Base-by-base conservation (phyloP, 257 asterid species). In the Striga asiatica region DNA sequence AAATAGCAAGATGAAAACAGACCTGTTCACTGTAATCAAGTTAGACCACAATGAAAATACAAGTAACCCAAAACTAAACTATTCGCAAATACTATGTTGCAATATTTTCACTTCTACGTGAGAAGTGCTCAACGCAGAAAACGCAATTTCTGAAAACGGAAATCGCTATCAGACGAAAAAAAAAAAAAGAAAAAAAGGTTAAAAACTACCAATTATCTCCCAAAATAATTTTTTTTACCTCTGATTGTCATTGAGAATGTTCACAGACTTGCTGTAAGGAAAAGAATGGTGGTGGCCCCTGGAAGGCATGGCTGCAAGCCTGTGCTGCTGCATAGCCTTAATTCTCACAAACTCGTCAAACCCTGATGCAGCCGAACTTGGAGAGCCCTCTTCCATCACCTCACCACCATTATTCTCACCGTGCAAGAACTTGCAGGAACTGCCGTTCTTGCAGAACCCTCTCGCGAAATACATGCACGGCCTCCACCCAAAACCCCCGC, bases 371-470 rank as follows among this genome's bases (percentile, higher is more conserved):
- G 63, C 58, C 54, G 69, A 64, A 29, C 67, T 58, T 0, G 93
- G 93, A n/a, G 94, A 84, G 19, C 86, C 95, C 59, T 67, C 66
- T 53, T 71, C 72, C 31, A 66, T 12, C 6, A 53, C 32, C 20
- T 62, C 78, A 25, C 53, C 52, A 18, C 55, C 51, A 23, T 31
- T 62, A 29, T 34, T 18, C 1, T 65, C 80, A 46, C 66, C 14
- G 60, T 89, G 97, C 54, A 69, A 14, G 58, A 82, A 89, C 71
- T 85, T 85, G 61, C 95, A 85, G 56, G 70, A 56, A 53, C 52
- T 63, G 0, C 94, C 97, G 43, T 88, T 88, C 70, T 82, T 84
- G 67, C 97, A 88, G 23, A 71, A 80, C 4, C 97, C 97, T 62
- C 79, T 79, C 0, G 91, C 85, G 22, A 42, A 85, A 61, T 81